Evolutionary conservation across 139 green algal genomes (phyloP), one percentile per base, ranked within the genome.

Genomic region (Desmodesmus armatus): DNA sequence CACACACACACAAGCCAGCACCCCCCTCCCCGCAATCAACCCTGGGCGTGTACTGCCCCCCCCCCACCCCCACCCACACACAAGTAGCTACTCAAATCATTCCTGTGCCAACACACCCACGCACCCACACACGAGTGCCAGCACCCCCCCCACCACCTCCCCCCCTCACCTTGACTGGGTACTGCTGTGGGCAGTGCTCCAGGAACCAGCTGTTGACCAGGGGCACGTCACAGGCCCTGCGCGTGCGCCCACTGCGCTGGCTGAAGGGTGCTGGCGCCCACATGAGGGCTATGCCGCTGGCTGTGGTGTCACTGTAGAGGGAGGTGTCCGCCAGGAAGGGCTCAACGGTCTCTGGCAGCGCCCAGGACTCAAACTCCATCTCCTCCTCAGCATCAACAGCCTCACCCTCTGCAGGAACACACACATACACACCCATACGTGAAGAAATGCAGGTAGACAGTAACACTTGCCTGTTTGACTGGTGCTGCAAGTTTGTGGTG

Each of bases 181-280:
- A 96, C 29, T 88, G 91, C 65, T 90, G 91, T 53, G 97, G 97
- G 90, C 93, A 96, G 91, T 96, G 95, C 93, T 98, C 95, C 78
- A 96, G 92, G 90, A 98, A 99, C 98, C 96, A 99, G 19, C 78
- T 76, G 79, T 96, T 95, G 37, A 99, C 95, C n/a, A 99, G 92
- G 13, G 98, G 98, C 55, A 99, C 92, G 84, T 99, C 98, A 49
- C 95, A 91, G 0, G 94, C 93, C n/a, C 98, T 92, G 41, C 96
- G 91, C 75, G 90, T 99, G 86, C 89, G 89, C 11, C 97, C 98
- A 7, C 90, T 96, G 55, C 98, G 93, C 85, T 92, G 80, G 92
- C 98, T 98, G 94, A 99, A 99, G 35, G 98, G 98, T 51, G 86
- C 77, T 17, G 98, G 98, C 29, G 98, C 98, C 93, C 95, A 99